Conservation (phyloP, 495 filamentous ascomycete species). For the Penicillium cataractarum region DNA sequence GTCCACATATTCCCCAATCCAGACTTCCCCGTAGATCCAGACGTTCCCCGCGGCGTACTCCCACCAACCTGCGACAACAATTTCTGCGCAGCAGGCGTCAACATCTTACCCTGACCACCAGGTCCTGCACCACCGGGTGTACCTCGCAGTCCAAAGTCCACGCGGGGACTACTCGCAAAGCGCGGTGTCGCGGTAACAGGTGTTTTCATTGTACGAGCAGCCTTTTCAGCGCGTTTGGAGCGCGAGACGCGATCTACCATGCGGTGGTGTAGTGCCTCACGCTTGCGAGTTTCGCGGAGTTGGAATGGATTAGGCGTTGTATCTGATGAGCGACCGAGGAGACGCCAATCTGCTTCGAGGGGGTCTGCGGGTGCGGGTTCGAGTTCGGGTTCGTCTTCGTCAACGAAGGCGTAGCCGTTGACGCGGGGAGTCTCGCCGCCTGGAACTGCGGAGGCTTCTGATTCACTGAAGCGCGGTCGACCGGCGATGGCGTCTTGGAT, state of each 20-base stretch:
- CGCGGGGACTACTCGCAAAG: constrained; percentile 74
- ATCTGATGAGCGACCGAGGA: constrained; percentile 60
- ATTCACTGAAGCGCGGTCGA: constrained; percentile 61
- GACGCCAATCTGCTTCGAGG: constrained; percentile 31
- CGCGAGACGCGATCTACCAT: constrained; percentile 88
- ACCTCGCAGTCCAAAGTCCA: constrained; percentile 55
- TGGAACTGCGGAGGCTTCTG: constrained; percentile 57
- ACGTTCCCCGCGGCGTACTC: constrained; percentile 41
- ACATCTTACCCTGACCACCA: constrained; percentile 30
- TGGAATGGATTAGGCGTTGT: constrained; percentile 79
- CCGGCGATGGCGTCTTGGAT: constrained; percentile 87
- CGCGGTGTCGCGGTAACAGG: constrained; percentile 66
- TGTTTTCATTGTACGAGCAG: constrained; percentile 52
- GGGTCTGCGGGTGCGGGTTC: constrained; percentile 18
- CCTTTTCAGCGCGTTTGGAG: constrained; percentile 64
- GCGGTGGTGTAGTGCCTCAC: constrained; percentile 83
- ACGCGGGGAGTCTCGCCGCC: constrained; percentile 86
- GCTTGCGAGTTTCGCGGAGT: constrained; percentile 71
- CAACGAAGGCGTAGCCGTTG: constrained; percentile 92
- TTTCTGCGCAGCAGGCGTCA: constrained; percentile 77
- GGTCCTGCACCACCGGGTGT: constrained; percentile 42
- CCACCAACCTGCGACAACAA: constrained; percentile 69
- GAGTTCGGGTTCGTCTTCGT: constrained; percentile 67
- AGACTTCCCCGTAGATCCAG: constrained; percentile 42
- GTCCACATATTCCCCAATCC: constrained; percentile 59